phyloP scores from a whole-genome alignment of 208 protist genomes.

The Vickermania ingenoplastis region DNA sequence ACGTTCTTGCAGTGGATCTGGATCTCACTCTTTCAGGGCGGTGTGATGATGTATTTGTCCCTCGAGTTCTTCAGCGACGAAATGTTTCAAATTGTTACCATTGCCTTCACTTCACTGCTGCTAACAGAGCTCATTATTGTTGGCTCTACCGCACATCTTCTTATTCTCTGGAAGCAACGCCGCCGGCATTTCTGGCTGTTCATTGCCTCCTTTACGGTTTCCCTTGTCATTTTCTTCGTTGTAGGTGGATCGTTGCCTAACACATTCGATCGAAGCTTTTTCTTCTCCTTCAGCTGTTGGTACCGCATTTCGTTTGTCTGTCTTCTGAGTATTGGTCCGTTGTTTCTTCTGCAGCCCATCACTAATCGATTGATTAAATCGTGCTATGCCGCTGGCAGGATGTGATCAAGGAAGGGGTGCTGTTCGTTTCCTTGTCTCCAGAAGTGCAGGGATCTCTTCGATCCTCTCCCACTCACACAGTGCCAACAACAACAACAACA shows the following conservation, averaged over 20 bases:
- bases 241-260: slow-evolving; percentile 85
- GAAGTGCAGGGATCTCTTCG: no score
- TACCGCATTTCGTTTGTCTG: slow-evolving; percentile 82
- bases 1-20: slow-evolving; percentile 82
- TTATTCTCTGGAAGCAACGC: slow-evolving; percentile 67
- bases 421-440: no score
- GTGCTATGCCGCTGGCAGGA: not conserved
- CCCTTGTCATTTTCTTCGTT: slow-evolving; percentile 87
- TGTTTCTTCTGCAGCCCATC: slow-evolving; percentile 34
- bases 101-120: slow-evolving; percentile 97
- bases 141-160: slow-evolving; percentile 86
- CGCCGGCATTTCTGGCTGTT: slow-evolving; percentile 73
- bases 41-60: slow-evolving; percentile 94
- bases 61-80: slow-evolving; percentile 92
- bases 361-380: not conserved
- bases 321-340: slow-evolving; percentile 50
- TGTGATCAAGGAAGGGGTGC: no score
- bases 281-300: slow-evolving; percentile 87
- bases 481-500: no score
- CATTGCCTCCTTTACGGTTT: slow-evolving; percentile 80
- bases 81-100: slow-evolving; percentile 94
- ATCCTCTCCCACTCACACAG: no score
- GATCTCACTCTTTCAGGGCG: slow-evolving; percentile 86
- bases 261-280: slow-evolving; percentile 91
- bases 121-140: slow-evolving; percentile 96